Evolutionary conservation across 805 yeast genomes (phyloP), one percentile per base, ranked within the genome.

Genomic region (Kodamaea leandrae): DNA sequence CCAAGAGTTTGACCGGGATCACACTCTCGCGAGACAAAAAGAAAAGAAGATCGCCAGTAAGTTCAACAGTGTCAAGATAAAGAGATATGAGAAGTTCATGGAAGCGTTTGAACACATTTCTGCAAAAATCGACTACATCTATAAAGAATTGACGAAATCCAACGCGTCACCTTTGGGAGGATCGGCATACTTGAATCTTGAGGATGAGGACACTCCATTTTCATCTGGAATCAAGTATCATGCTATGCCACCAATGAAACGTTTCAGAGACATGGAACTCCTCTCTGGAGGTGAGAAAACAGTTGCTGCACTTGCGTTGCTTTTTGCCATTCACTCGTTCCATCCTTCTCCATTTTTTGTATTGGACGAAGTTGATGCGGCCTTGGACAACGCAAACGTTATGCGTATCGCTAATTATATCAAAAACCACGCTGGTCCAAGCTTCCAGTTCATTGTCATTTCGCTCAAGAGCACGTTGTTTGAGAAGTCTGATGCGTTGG

Each of bases 301-400:
- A 2, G 83, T 93, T 60, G 99, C 99, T 2, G 99, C 99, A 0
- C 66, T 93, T 48, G 97, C 98, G 0, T 68, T 93, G 47, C 62
- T 93, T 36, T 93, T 93, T 66, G 90, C 98, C 0, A 80, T 90
- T 30, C 97, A 93, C 58, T 82, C 95, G 0, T 85, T 69, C 63
- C 91, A 83, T 38, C 97, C 97, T 2, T 83, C 96, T 1, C 99
- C 99, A 23, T 93, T 93, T 58, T 91, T 93, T 58, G 96, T 93
- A 0, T 68, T 93, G 32, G 99, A 93, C 60, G 99, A 93, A 63
- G 89, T 93, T n/a, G 99, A 93, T 65, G 98, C 99, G 0, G 98
- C 98, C 0, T 74, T 93, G 44, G 99, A 93, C 62, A 82, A 86
- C 45, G 80, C 87, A 17, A 93, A 93, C 55, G 96, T 93, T 17